Evolutionary conservation across 208 protist species (phyloP).

Genomic region (Trypanosoma rangeli): DNA sequence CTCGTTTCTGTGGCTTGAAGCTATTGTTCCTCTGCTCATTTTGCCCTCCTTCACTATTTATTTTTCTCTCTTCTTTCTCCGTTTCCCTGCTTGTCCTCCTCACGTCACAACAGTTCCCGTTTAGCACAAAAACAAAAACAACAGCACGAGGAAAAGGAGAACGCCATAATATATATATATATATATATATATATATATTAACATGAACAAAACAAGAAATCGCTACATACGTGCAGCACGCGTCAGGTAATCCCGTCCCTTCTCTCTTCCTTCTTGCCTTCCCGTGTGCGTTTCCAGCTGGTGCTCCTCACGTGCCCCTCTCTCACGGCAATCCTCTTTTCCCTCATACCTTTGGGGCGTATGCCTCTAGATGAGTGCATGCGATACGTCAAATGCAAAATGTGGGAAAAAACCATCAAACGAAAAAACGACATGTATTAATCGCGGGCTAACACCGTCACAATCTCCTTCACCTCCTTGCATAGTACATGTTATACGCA

Average conservation of each 20-base stretch:
- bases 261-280: background rate
- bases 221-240: background rate
- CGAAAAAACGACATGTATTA: background rate
- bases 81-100: too few species aligned
- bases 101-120: background rate
- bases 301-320: background rate
- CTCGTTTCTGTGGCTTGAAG: too few species aligned
- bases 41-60: too few species aligned
- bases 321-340: background rate
- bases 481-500: background rate
- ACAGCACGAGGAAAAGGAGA: conserved; percentile 12
- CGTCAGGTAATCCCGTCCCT: background rate
- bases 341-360: background rate
- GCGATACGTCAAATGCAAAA: background rate
- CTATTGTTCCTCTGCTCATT: too few species aligned
- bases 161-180: conserved; percentile 14
- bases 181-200: conserved; percentile 14
- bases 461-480: background rate
- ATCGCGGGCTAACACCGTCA: background rate
- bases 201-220: conserved; percentile 3
- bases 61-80: too few species aligned
- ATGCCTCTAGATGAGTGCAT: background rate
- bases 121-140: conserved; percentile 5
- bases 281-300: background rate
- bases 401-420: background rate